Base-by-base conservation (phyloP, 2,329 filamentous ascomycete species). In the Bipolaris bicolor region DNA sequence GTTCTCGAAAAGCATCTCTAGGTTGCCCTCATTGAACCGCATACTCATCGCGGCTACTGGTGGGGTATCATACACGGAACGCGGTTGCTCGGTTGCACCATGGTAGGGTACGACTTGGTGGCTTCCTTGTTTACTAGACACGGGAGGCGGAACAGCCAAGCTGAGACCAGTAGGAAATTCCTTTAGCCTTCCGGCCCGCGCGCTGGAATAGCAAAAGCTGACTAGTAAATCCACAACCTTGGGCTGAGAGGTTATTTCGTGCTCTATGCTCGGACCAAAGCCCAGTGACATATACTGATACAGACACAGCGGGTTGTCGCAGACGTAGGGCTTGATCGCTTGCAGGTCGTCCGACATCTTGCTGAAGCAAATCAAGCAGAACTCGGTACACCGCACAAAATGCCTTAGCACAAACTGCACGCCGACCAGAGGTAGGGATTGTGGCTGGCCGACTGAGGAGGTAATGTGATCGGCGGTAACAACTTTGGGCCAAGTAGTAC, bases 241-340 rank as follows among this genome's bases (percentile, higher is more conserved):
- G 1, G 92, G 91, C 70, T 93, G 90, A 11, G 86, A 85, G 24
- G 90, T 70, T 20, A 97, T 90, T 69, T 97, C 92, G 70, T 93
- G 87, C 72, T 97, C 92, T 54, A 96, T 86, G 66, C 87, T 92
- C 1, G 91, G 90, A 0, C 92, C 93, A 68, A 97, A 88, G 0
- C 91, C 92, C n/a, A 96, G 81, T 15, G 85, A 83, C 82, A 96
- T 90, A 77, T 95, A 96, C 70, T 97, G 93, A 68, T 90, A 96
- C 3, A 96, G 79, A 68, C 93, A 97, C 3, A 97, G 81, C 1
- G 83, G 80, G 11, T 85, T 83, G 20, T 85, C 85, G 76, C 93
- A 97, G 43, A 97, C 91, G 60, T 83, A 83, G 2, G 90, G 90
- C 64, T 90, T 91, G 58, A 92, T 79, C 1, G 89, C 86, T 66